Evolutionary conservation across 805 yeast genomes (phyloP), one percentile per base, ranked within the genome.

Genomic region (Zygosaccharomyces gambellarensis): DNA sequence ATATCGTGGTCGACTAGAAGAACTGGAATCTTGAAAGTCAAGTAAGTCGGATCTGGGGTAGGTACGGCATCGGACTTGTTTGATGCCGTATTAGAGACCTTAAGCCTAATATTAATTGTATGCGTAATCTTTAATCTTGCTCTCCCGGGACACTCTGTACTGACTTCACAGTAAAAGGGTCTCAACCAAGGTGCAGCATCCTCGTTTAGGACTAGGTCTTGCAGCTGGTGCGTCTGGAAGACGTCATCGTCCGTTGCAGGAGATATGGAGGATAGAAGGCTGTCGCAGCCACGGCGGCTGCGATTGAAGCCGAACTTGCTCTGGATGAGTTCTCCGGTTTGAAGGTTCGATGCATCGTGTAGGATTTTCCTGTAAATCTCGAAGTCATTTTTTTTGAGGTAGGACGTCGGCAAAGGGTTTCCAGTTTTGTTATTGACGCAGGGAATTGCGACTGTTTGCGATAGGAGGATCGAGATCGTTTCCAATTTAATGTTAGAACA

Each of bases 71-170:
- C n/a, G 10, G 28, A 25, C 9, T 19, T 39, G 38, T 32, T 14
- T 34, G 36, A 23, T 21, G 44, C 40, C 36, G 39, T 27, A 17
- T 30, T 45, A 11, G 43, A 28, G 22, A 50, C 12, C 12, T 28
- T 25, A 4, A 57, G 36, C 31, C 48, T 43, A 27, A 57, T 14
- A 17, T 46, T 29, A 3, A 57, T 23, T 39, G 47, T 45, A 43
- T 57, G 61, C 17, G 55, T 53, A 23, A 55, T 52, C 48, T 57
- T 57, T 27, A 57, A 32, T 14, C 58, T 41, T 11, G 56, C 55
- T 25, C 52, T 49, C 14, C 36, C 39, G 10, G 14, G 14, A 39
- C 40, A 49, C 17, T 46, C 44, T 7, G 50, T 42, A 39, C 50
- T 52, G 31, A 41, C 14, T 28, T 57, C 61, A 41, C 58, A 57